A percentile compares a stretch with the other conserved stretches of the same genome.
Conservation (phyloP, 2,329 filamentous ascomycete genomes). For the Laburnicola sp. region DNA sequence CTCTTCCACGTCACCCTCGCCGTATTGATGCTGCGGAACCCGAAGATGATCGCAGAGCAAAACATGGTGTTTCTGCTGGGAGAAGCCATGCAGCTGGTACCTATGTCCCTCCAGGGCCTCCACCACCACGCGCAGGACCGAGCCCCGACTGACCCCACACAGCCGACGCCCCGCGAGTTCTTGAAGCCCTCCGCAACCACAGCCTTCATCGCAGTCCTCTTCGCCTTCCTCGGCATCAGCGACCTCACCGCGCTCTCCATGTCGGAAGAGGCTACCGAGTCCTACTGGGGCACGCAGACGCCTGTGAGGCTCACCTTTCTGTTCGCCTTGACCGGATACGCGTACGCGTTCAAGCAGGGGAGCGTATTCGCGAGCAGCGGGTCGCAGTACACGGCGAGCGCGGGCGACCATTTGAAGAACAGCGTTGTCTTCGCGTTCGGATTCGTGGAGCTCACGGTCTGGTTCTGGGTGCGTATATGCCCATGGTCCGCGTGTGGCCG, state of each 20-base stretch:
- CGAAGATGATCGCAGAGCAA: conserved; percentile 73
- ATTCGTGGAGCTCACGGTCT: conserved; percentile 79
- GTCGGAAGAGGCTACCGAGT: conserved; percentile 47
- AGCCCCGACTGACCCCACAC: not conserved
- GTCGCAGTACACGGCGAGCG: conserved; percentile 28
- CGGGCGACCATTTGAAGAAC: conserved; percentile 73
- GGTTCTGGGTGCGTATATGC: conserved; percentile 74
- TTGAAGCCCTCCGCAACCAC: conserved; percentile 69
- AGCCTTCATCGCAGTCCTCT: conserved; percentile 68
- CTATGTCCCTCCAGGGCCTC: conserved; percentile 20
- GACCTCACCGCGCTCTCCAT: conserved; percentile 54
- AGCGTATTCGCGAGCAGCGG: conserved; percentile 49
- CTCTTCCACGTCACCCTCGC: conserved; percentile 83
- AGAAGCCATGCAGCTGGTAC: conserved; percentile 79
- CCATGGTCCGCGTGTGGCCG: not conserved
- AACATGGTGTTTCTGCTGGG: conserved; percentile 79
- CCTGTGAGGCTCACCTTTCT: conserved; percentile 68
- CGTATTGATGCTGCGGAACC: conserved; percentile 79
- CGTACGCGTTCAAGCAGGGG: conserved; percentile 63
- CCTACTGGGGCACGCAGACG: conserved; percentile 56
- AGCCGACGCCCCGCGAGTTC: conserved; percentile 70
- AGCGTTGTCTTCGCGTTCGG: conserved; percentile 81
- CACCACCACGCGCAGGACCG: not conserved
- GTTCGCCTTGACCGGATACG: conserved; percentile 64
- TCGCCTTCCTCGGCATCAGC: conserved; percentile 60